phyloP scores from a whole-genome alignment of 164 flowering plant genomes.

The Dillenia turbinata region DNA sequence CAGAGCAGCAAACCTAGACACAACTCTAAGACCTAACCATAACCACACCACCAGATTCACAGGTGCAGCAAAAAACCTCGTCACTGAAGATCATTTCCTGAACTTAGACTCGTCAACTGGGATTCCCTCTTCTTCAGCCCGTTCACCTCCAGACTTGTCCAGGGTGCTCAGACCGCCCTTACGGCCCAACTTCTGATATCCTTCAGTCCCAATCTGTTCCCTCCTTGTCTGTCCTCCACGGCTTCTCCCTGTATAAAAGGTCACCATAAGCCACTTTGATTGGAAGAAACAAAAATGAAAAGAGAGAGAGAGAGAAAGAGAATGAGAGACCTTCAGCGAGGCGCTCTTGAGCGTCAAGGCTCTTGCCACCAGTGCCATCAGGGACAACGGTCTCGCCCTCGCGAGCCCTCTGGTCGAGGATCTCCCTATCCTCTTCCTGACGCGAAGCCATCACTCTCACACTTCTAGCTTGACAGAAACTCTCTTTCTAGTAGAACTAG shows the following conservation, averaged over 20 bases:
- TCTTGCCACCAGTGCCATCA: slow-evolving; percentile 79
- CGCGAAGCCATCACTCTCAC: slow-evolving; percentile 32
- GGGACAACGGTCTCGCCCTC: slow-evolving; percentile 79
- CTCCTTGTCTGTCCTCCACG: slow-evolving; percentile 53
- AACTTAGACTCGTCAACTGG: slow-evolving; percentile 70
- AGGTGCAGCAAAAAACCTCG: too few relatives aligned
- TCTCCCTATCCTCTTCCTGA: slow-evolving; percentile 23
- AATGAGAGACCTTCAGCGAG: slow-evolving; percentile 61
- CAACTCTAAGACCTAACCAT: neutral
- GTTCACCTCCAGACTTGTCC: slow-evolving; percentile 61
- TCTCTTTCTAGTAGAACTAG: neutral
- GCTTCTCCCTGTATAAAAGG: slow-evolving; percentile 42
- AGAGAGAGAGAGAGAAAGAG: neutral
- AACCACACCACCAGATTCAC: neutral
- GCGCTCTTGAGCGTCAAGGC: slow-evolving; percentile 81
- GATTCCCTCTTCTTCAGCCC: slow-evolving; percentile 53
- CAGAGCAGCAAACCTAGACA: neutral
- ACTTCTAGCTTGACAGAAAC: too few relatives aligned
- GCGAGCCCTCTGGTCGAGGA: slow-evolving; percentile 65
- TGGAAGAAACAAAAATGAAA: neutral
- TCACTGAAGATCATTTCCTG: slow-evolving; percentile 1
- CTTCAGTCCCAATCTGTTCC: slow-evolving; percentile 34
- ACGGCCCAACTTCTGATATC: slow-evolving; percentile 20
- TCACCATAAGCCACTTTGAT: too few relatives aligned
- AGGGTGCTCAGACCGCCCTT: slow-evolving; percentile 54